phyloP scores from a whole-genome alignment of 345 rosid genomes.

The Eucalyptus albens region DNA sequence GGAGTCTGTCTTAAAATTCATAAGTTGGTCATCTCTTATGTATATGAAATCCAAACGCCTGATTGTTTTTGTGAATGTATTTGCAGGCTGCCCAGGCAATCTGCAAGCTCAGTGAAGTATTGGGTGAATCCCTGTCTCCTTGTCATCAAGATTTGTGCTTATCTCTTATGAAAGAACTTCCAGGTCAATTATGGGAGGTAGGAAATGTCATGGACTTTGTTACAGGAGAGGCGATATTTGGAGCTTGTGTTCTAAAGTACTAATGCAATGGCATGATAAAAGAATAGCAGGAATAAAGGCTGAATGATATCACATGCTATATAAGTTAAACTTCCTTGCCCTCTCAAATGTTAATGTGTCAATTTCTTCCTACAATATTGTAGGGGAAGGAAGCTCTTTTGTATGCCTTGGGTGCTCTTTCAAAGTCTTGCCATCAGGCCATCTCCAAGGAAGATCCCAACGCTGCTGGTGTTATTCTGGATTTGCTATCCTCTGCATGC shows the following conservation, averaged over 20 bases:
- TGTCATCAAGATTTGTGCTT: constrained; percentile 36
- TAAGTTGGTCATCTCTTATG: neutral
- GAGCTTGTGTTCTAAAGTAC: neutral
- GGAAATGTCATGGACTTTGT: neutral
- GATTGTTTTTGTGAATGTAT: neutral
- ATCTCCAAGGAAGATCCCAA: constrained; percentile 51
- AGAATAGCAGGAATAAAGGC: neutral
- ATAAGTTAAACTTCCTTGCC: neutral
- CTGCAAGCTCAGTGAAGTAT: constrained; percentile 59
- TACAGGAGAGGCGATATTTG: neutral
- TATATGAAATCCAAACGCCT: neutral
- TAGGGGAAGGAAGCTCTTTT: constrained; percentile 90
- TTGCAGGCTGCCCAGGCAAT: constrained; percentile 78
- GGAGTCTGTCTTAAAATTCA: no score
- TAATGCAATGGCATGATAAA: neutral
- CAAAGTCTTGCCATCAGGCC: constrained; percentile 61
- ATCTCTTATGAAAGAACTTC: constrained; percentile 63
- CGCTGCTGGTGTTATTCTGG: constrained; percentile 44
- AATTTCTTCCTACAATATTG: neutral
- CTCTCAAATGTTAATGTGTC: neutral
- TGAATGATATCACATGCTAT: neutral
- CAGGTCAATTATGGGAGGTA: constrained; percentile 94
- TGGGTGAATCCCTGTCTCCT: constrained; percentile 69
- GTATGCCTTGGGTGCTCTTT: constrained; percentile 67
- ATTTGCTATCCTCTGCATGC: constrained; percentile 56